Conservation (phyloP, 2,329 filamentous ascomycete genomes). For the Rhynchosporium agropyri region DNA sequence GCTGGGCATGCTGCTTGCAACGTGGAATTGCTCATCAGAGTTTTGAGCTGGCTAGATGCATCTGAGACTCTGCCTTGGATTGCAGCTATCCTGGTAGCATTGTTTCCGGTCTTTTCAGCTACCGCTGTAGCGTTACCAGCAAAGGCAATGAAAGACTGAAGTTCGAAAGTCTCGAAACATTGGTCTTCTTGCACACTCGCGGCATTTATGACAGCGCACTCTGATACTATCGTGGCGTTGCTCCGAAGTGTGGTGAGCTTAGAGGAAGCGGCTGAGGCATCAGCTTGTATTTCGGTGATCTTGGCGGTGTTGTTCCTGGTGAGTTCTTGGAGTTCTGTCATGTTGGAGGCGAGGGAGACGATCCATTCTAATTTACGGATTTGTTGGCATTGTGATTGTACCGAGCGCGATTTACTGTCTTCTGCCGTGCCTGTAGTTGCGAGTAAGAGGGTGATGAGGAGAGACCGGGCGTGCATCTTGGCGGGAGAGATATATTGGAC, state of each 20-base stretch:
- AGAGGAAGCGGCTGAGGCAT: slow-evolving; percentile 41
- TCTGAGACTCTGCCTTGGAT: slow-evolving; percentile 23
- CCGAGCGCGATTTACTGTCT: slow-evolving; percentile 36
- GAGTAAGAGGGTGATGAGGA: slow-evolving; percentile 35
- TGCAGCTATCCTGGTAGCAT: slow-evolving; percentile 25
- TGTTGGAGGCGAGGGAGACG: slow-evolving; percentile 44
- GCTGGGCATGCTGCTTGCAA: slow-evolving; percentile 29
- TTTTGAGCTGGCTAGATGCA: slow-evolving; percentile 20
- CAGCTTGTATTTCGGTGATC: slow-evolving; percentile 44
- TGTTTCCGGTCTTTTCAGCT: slow-evolving; percentile 20
- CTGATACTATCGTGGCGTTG: slow-evolving; percentile 45
- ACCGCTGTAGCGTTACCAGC: slow-evolving; percentile 26
- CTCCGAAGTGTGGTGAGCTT: slow-evolving; percentile 41
- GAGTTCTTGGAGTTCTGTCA: slow-evolving; percentile 42
- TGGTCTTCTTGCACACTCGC: slow-evolving; percentile 19
- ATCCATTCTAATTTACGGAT: slow-evolving; percentile 41
- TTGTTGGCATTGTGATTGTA: slow-evolving; percentile 40
- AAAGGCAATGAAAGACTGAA: slow-evolving; percentile 29
- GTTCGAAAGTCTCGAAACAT: slow-evolving; percentile 25
- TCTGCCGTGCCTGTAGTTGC: slow-evolving; percentile 38
- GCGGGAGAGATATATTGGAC: slow-evolving; percentile 17
- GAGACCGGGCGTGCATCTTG: slow-evolving; percentile 35
- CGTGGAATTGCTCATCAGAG: slow-evolving; percentile 27
- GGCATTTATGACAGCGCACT: slow-evolving; percentile 44
- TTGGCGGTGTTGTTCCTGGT: slow-evolving; percentile 45